Conservation (phyloP, 2,329 filamentous ascomycete genomes). For the Talaromyces sp. region DNA sequence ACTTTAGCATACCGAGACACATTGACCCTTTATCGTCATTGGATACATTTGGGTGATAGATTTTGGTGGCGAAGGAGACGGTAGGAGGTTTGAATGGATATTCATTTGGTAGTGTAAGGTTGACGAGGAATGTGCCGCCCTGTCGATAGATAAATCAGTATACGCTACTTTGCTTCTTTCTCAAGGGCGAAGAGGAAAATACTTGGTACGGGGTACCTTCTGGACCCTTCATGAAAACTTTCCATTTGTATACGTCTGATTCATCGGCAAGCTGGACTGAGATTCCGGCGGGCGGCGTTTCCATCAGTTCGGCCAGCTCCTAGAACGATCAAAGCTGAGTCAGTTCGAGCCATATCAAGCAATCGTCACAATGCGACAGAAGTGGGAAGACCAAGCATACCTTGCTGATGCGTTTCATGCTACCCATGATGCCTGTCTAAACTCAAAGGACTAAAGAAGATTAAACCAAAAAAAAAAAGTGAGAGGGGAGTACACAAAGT, state of each 20-base stretch:
- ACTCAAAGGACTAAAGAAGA: not conserved
- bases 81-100: slow-evolving; percentile 88
- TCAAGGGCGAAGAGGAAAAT: slow-evolving; percentile 27
- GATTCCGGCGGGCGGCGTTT: slow-evolving; percentile 56
- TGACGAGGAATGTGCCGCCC: slow-evolving; percentile 71
- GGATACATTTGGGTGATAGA: slow-evolving; percentile 93
- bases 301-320: slow-evolving; percentile 60
- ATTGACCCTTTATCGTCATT: slow-evolving; percentile 82
- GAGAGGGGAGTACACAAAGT: not conserved
- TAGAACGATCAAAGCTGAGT: slow-evolving; percentile 27
- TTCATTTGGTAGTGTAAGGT: slow-evolving; percentile 69
- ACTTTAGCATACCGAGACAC: slow-evolving; percentile 78
- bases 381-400: slow-evolving; percentile 16
- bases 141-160: slow-evolving; percentile 28
- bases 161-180: not conserved
- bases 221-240: slow-evolving; percentile 64
- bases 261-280: slow-evolving; percentile 58
- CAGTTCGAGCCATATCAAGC: not conserved
- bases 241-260: slow-evolving; percentile 65
- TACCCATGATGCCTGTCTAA: slow-evolving; percentile 32
- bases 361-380: not conserved
- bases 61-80: slow-evolving; percentile 78
- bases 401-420: slow-evolving; percentile 49
- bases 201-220: slow-evolving; percentile 64
- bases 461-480: not conserved